A percentile compares a stretch with the other conserved stretches of the same genome.
phyloP scores from a whole-genome alignment of 169 alveolate genomes.

The Eimeria necatrix region DNA sequence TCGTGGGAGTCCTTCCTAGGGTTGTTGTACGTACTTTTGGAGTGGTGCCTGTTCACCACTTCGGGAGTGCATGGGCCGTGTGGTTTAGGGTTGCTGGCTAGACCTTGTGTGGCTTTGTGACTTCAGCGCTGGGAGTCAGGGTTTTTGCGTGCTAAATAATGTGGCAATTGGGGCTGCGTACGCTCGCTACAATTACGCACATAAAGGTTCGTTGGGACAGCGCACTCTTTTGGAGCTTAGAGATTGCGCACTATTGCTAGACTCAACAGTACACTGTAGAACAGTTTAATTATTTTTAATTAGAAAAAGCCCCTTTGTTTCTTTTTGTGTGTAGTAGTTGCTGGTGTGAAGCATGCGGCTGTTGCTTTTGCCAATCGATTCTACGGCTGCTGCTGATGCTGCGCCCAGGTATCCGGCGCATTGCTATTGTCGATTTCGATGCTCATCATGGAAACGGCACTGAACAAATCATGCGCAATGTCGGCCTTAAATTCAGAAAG shows the following conservation, averaged over 20 bases:
- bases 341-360: not conserved
- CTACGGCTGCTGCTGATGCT: conserved; percentile 67
- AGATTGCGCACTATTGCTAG: too few species aligned
- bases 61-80: not conserved
- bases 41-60: too few species aligned
- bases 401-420: conserved; percentile 91
- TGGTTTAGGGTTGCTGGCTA: conserved; percentile 27
- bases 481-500: conserved; percentile 87
- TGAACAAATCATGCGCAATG: conserved; percentile 95
- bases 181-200: conserved; percentile 86
- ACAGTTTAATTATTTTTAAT: not conserved
- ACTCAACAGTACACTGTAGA: not conserved
- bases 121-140: conserved; percentile 90
- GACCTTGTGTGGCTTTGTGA: not conserved
- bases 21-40: too few species aligned
- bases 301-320: not conserved
- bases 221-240: too few species aligned
- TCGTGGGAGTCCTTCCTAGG: too few species aligned
- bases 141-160: conserved; percentile 98
- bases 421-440: conserved; percentile 99
- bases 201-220: conserved; percentile 52
- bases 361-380: not conserved
- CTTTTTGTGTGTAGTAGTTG: not conserved
- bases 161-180: conserved; percentile 99
- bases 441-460: conserved; percentile 99